These are phyloP conservation scores for Yamadazyma oceani DNA, from an alignment of 1,139 yeast genomes.

Conservation along the genomic window DNA sequence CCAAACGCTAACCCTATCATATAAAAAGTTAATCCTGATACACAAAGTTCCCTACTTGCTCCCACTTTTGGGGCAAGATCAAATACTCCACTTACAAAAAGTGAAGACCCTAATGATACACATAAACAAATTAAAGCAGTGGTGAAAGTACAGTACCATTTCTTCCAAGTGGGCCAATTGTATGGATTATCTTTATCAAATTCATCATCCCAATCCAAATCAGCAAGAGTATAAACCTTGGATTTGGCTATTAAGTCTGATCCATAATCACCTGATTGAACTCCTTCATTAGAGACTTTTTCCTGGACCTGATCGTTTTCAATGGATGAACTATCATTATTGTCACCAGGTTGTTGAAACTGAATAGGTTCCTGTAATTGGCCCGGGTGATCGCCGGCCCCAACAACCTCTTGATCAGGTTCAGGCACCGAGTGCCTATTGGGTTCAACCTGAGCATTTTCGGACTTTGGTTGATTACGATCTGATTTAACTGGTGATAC, in stretches of 20 bases:
- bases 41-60: constrained; percentile 56
- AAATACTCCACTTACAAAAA: constrained; percentile 62
- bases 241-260: constrained; percentile 3
- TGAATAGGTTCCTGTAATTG: too few relatives aligned
- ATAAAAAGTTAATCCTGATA: constrained; percentile 71
- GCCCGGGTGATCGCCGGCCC: too few relatives aligned
- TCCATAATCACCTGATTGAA: neutral
- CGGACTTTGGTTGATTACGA: too few relatives aligned
- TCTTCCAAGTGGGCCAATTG: constrained; percentile 63
- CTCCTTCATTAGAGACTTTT: neutral
- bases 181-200: constrained; percentile 61
- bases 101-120: constrained; percentile 70
- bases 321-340: neutral
- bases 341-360: neutral
- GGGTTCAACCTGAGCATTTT: too few relatives aligned
- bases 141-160: constrained; percentile 63
- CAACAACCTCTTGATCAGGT: neutral
- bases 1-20: constrained; percentile 70
- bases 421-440: neutral
- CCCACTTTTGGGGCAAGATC: constrained; percentile 47
- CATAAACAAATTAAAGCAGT: constrained; percentile 65
- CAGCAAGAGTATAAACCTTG: constrained; percentile 17
- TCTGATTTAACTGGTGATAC: neutral
- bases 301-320: neutral
- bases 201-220: constrained; percentile 62